Conservation (phyloP, 176 grass and related monocot species). For the Carex pumila region DNA sequence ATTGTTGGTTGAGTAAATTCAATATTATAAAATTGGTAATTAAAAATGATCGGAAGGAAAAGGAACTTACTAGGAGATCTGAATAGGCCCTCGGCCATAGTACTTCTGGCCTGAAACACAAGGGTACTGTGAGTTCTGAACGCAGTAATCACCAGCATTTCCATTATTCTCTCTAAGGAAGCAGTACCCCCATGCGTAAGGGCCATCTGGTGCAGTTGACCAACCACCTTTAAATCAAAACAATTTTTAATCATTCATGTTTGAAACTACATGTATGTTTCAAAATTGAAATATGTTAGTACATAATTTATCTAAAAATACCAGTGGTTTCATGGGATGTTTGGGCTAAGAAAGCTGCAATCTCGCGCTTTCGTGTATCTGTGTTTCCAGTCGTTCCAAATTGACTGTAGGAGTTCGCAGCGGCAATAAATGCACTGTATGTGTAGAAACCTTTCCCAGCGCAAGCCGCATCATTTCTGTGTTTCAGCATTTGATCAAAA, state of each 20-base stretch:
- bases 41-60: no score
- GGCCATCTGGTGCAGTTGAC: slow-evolving; percentile 28
- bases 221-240: slow-evolving; percentile 30
- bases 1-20: no score
- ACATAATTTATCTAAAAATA: background rate
- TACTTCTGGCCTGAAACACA: slow-evolving; percentile 27
- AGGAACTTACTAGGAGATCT: slow-evolving; percentile 23
- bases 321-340: slow-evolving; percentile 55
- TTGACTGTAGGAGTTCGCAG: slow-evolving; percentile 23
- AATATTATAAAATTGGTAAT: no score
- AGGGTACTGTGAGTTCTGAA: slow-evolving; percentile 14
- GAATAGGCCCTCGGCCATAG: slow-evolving; percentile 29
- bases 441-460: slow-evolving; percentile 40
- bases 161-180: background rate
- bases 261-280: background rate
- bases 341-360: slow-evolving; percentile 47
- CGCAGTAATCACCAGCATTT: slow-evolving; percentile 5
- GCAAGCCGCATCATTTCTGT: slow-evolving; percentile 38
- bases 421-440: slow-evolving; percentile 41
- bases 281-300: background rate
- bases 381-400: slow-evolving; percentile 27
- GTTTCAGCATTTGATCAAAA: slow-evolving; percentile 43
- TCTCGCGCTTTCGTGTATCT: slow-evolving; percentile 25
- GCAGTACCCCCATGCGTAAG: slow-evolving; percentile 45
- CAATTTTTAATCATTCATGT: background rate